A percentile compares a stretch with the other conserved stretches of the same genome.
These are phyloP conservation scores for Carex pumila DNA, from an alignment of 176 grass and related monocot genomes.

Conservation along the genomic window DNA sequence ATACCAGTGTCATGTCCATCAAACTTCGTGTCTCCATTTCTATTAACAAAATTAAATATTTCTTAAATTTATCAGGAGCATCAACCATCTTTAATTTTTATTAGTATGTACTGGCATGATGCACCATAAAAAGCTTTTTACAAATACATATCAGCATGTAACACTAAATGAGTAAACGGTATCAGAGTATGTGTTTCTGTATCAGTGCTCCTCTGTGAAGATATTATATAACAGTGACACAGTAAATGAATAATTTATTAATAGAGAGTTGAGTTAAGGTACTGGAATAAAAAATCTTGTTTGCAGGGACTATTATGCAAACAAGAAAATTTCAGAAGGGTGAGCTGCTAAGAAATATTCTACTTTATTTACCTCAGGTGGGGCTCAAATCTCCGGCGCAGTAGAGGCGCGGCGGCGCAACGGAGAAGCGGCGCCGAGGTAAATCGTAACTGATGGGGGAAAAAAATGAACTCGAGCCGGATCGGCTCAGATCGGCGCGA, in stretches of 20 bases:
- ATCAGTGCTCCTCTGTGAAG: too few species aligned
- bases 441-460: background rate
- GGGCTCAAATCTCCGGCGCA: background rate
- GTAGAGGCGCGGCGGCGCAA: background rate
- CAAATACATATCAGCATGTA: too few species aligned
- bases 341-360: background rate
- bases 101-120: background rate
- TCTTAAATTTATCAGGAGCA: background rate
- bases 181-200: too few species aligned
- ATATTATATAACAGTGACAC: too few species aligned
- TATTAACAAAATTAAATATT: background rate
- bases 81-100: background rate
- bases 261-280: background rate
- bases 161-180: too few species aligned
- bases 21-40: constrained; percentile 39
- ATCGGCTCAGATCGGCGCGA: constrained; percentile 19
- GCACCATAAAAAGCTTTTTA: too few species aligned
- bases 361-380: constrained; percentile 1
- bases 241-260: background rate
- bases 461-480: background rate
- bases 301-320: background rate
- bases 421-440: background rate
- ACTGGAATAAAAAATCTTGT: background rate
- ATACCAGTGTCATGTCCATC: constrained; percentile 63
- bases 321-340: background rate